A percentile compares a stretch with the other conserved stretches of the same genome.
Evolutionary conservation across 768 basidiomycete species (phyloP).

Genomic region (Lepiota subincarnata): DNA sequence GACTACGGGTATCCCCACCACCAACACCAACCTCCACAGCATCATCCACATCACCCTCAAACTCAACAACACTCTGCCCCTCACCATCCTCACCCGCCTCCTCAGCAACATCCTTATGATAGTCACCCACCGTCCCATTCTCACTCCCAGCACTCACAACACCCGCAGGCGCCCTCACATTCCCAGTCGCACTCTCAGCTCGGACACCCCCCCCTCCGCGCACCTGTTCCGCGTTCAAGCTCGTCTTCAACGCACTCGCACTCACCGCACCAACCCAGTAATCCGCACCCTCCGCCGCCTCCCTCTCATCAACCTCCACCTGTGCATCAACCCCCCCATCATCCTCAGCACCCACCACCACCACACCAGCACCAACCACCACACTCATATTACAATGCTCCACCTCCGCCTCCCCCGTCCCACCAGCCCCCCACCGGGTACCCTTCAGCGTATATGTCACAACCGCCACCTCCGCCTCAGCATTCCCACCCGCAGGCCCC

Average conservation of each 20-base stretch:
- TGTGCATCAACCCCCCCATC: constrained; percentile 19
- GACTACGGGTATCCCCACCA: constrained; percentile 32
- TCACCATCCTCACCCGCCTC: constrained; percentile 24
- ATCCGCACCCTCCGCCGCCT: constrained; percentile 27
- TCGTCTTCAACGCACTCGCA: constrained; percentile 8
- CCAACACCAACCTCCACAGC: constrained; percentile 29
- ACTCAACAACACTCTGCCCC: constrained; percentile 18
- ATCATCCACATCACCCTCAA: constrained; percentile 14
- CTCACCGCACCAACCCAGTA: constrained; percentile 15
- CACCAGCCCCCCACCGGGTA: constrained; percentile 7
- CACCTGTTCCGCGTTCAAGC: constrained; percentile 10
- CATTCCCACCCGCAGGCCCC: background rate
- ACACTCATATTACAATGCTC: constrained; percentile 15
- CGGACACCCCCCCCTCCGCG: constrained; percentile 10
- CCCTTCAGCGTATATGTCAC: constrained; percentile 6
- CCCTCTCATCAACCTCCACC: constrained; percentile 22
- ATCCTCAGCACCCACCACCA: constrained; percentile 16
- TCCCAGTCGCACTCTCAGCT: constrained; percentile 11
- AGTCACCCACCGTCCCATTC: constrained; percentile 12
- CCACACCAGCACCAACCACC: constrained; percentile 11
- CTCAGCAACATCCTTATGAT: constrained; percentile 18
- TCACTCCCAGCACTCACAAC: constrained; percentile 19
- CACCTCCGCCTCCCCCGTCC: constrained; percentile 16
- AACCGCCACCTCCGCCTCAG: background rate
- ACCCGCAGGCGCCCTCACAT: constrained; percentile 19